Conservation (phyloP, 1,139 yeast species). For the Yamadazyma dendronema region DNA sequence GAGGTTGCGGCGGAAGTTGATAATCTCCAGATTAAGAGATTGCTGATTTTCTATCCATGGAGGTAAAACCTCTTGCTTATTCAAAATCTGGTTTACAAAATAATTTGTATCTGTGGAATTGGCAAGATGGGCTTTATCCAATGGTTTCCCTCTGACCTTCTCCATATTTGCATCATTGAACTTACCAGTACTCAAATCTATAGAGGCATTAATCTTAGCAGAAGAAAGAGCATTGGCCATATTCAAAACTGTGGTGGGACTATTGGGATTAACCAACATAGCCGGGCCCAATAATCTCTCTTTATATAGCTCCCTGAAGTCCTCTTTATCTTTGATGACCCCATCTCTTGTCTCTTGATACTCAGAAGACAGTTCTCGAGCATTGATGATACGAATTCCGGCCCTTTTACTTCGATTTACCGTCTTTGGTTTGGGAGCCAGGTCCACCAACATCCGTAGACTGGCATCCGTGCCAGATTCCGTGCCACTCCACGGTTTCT, state of each 20-base stretch:
- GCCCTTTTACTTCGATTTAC: constrained; percentile 13
- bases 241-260: constrained; percentile 40
- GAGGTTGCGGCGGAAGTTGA: constrained; percentile 43
- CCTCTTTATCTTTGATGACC: constrained; percentile 30
- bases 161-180: constrained; percentile 52
- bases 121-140: constrained; percentile 57
- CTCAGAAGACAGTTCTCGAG: constrained; percentile 66
- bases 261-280: constrained; percentile 38
- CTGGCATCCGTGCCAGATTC: constrained; percentile 53
- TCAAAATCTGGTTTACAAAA: constrained; percentile 54
- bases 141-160: constrained; percentile 60
- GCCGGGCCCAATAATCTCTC: constrained; percentile 65
- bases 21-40: constrained; percentile 48
- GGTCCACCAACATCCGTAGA: constrained; percentile 63
- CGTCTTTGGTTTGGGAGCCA: constrained; percentile 46
- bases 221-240: constrained; percentile 67
- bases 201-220: constrained; percentile 69
- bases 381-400: constrained; percentile 31
- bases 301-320: constrained; percentile 60
- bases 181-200: constrained; percentile 58
- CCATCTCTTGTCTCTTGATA: constrained; percentile 45
- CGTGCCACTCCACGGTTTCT: constrained; percentile 68
- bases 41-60: constrained; percentile 88
- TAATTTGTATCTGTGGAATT: constrained; percentile 46
- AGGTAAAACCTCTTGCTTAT: constrained; percentile 75